Base-by-base conservation (phyloP, 2,329 filamentous ascomycete genomes). In the Microcyclosporella mali region DNA sequence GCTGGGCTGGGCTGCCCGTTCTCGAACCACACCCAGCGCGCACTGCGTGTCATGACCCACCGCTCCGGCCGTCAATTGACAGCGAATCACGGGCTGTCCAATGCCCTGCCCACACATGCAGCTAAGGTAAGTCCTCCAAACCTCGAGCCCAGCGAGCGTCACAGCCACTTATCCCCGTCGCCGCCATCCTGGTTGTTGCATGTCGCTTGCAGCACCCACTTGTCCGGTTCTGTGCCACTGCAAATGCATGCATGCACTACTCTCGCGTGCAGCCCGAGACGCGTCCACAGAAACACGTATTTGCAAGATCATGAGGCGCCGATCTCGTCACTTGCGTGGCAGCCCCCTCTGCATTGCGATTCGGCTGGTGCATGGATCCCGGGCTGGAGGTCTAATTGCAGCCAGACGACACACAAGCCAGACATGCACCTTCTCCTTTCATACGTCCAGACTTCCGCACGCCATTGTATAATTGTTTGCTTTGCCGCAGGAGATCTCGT, bases 381-480 rank as follows among this genome's bases (percentile, higher is more conserved):
- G 35, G 40, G 38, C 19, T 10, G 16, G 33, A 41, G 16, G 32
- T 44, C 37, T 25, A 47, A 45, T 46, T 46, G 45, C 49, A 45
- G 40, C 46, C 38, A 17, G 28, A 29, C 38, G 44, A 41, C 33
- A n/a, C n/a, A 48, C 45, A 45, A 46, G 43, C 48, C 48, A 45
- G 40, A 32, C 43, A 38, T 46, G 40, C 45, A 32, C 43, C 32
- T 34, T 35, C 45, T n/a, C 41, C 41, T 33, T 45, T 43, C 47
- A 46, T 27, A 40, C 16, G 44, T 18, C 41, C 35, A 36, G 14
- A 27, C 42, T 31, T n/a, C n/a, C n/a, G 42, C 17, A 44, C 35
- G 15, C 32, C 27, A 45, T 53, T 40, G 49, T 41, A 53, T 46
- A 47, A 45, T 53, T 51, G 51, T 53, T 53, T 53, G 49, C 51